A percentile compares a stretch with the other conserved stretches of the same genome.
Conservation (phyloP, 768 basidiomycete species). For the Punctularia strigosozonata region DNA sequence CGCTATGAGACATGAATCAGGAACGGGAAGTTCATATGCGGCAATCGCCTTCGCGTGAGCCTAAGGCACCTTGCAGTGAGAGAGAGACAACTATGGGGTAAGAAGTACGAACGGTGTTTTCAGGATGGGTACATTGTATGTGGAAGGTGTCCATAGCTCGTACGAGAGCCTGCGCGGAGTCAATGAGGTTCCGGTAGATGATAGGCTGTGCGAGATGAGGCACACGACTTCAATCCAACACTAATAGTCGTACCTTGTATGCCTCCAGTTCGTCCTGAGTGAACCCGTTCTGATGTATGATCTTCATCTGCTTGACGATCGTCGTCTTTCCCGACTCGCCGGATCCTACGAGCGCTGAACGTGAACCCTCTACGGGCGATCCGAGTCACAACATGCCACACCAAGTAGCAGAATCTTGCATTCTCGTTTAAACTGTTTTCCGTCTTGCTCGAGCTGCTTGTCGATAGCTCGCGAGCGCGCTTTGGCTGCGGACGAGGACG, state of each 20-base stretch:
- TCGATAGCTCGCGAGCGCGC: slow-evolving; percentile 67
- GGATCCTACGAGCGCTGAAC: slow-evolving; percentile 43
- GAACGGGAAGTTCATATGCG: too few species aligned
- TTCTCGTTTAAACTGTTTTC: slow-evolving; percentile 68
- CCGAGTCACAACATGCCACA: slow-evolving; percentile 23
- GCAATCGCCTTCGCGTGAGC: too few species aligned
- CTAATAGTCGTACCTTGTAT: too few species aligned
- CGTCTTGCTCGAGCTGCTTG: slow-evolving; percentile 78
- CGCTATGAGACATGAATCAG: too few species aligned
- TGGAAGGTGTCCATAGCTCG: slow-evolving; percentile 78
- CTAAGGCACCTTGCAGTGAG: too few species aligned
- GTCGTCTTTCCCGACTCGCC: slow-evolving; percentile 94
- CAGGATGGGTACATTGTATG: too few species aligned
- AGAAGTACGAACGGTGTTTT: too few species aligned
- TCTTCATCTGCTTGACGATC: slow-evolving; percentile 99
- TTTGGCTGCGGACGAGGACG: slow-evolving; percentile 44
- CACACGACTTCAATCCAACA: too few species aligned
- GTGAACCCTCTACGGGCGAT: slow-evolving; percentile 1
- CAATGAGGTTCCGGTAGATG: slow-evolving; percentile 80
- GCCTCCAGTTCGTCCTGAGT: slow-evolving; percentile 62
- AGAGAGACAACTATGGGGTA: too few species aligned
- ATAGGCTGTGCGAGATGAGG: too few species aligned
- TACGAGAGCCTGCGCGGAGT: slow-evolving; percentile 79
- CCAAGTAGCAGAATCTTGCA: slow-evolving; percentile 92
- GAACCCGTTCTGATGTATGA: slow-evolving; percentile 91